Evolutionary conservation across 2,329 filamentous ascomycete species (phyloP).

Genomic region (Monilinia fructigena): DNA sequence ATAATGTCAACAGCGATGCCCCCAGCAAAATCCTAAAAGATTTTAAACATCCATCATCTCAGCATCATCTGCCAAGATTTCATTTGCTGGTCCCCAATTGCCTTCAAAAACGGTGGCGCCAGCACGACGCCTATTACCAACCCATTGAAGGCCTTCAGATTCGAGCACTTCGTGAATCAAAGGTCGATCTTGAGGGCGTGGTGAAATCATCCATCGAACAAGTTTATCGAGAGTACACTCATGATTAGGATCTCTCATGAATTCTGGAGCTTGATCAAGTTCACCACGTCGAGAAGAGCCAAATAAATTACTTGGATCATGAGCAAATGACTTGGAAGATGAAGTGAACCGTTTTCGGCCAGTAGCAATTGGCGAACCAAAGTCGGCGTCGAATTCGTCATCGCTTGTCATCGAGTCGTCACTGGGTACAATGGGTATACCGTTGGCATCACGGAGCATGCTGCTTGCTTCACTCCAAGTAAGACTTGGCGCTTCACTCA

Average conservation of each 20-base stretch:
- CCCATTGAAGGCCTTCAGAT: conserved; percentile 76
- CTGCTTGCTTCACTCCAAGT: conserved; percentile 75
- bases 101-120: conserved; percentile 96
- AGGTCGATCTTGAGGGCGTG: conserved; percentile 71
- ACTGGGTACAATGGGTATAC: conserved; percentile 55
- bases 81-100: conserved; percentile 81
- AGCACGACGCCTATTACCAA: conserved; percentile 71
- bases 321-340: conserved; percentile 38
- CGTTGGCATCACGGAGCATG: conserved; percentile 71
- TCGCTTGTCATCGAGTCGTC: conserved; percentile 42
- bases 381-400: conserved; percentile 42
- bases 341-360: conserved; percentile 37
- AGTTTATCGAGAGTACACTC: conserved; percentile 77
- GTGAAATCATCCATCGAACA: conserved; percentile 83
- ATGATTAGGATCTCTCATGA: conserved; percentile 80
- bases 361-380: conserved; percentile 41
- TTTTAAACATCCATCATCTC: conserved; percentile 43
- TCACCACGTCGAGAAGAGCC: conserved; percentile 51
- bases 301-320: conserved; percentile 41
- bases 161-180: conserved; percentile 70
- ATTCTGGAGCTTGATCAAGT: conserved; percentile 67
- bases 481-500: conserved; percentile 83
- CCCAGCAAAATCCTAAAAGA: conserved; percentile 27
- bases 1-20: conserved; percentile 25
- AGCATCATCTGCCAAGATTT: conserved; percentile 43